Evolutionary conservation across 2,329 filamentous ascomycete species (phyloP).

Genomic region (Sporothrix brunneoviolacea): DNA sequence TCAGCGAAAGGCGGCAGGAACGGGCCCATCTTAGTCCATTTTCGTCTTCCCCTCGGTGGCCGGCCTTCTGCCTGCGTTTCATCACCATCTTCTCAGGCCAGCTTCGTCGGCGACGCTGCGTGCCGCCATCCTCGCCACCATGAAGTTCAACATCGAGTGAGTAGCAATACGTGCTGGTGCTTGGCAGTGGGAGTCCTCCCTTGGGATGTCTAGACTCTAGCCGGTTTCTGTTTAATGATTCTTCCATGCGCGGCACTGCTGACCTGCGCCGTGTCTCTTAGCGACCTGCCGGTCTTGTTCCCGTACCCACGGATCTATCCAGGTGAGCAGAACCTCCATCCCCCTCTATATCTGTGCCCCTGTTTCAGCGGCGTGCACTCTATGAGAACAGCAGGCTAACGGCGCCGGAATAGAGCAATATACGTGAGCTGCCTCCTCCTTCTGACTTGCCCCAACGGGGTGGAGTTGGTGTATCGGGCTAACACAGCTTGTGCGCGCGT

Average conservation of each 20-base stretch:
- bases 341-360: neutral
- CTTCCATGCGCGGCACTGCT: neutral
- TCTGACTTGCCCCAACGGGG: neutral
- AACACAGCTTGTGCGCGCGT: neutral
- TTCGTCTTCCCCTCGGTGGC: no score
- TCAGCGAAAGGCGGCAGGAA: no score
- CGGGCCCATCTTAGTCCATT: no score
- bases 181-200: no score
- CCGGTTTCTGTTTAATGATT: neutral
- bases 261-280: slow-evolving; percentile 20
- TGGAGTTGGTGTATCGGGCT: neutral
- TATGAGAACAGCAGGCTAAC: no score
- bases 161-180: no score
- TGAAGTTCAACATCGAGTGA: slow-evolving; percentile 50
- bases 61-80: neutral
- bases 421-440: slow-evolving; percentile 29
- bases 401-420: slow-evolving; percentile 41
- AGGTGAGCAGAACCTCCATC: slow-evolving; percentile 9
- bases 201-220: no score
- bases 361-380: no score
- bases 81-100: neutral
- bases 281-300: slow-evolving; percentile 51
- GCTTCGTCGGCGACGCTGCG: neutral
- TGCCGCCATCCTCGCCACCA: slow-evolving; percentile 18
- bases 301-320: slow-evolving; percentile 52